Base-by-base conservation (phyloP, 2,329 filamentous ascomycete genomes). In the Monilinia fructigena region DNA sequence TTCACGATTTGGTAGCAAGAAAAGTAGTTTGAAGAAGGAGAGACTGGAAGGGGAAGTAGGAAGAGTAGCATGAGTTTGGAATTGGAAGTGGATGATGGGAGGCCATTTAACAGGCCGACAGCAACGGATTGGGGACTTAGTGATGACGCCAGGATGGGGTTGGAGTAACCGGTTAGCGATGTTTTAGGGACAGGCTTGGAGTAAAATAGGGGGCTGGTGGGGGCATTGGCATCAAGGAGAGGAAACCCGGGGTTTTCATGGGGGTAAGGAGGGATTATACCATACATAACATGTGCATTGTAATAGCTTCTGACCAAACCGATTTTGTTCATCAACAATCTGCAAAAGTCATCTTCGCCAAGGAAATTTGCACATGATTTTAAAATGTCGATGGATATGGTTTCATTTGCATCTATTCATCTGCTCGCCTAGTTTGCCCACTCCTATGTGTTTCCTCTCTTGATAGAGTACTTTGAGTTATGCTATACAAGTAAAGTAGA, bases 71-170 rank as follows among this genome's bases (percentile, higher is more conserved):
- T 69, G 16, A 73, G 70, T 67, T 31, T 68, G 48, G 66, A 61
- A 35, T 68, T 74, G 60, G 63, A 65, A 62, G 82, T 80, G 11
- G 73, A 74, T 64, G 82, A 80, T 56, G 80, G 75, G 85, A 73
- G 80, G 86, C 77, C 81, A 82, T 61, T 61, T 38, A 70, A 75
- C 82, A 70, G 78, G 82, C 70, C 80, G 79, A 74, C 86, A 84
- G 71, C 87, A 80, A 71, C 84, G 78, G 85, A 86, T 73, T 93
- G 92, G 88, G 91, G 91, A 0, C 84, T 96, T 60, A 90, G 91
- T 1, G 93, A 97, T 75, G 92, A 96, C 74, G 87, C 90, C 31
- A 83, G 89, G 73, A 95, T 96, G 90, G 89, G 87, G 42, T 79
- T 96, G 71, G 92, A 94, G 77, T 94, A 63, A 67, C 18, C 31